Evolutionary conservation across 1,139 yeast species (phyloP).

Genomic region (Yamadazyma mexicana): DNA sequence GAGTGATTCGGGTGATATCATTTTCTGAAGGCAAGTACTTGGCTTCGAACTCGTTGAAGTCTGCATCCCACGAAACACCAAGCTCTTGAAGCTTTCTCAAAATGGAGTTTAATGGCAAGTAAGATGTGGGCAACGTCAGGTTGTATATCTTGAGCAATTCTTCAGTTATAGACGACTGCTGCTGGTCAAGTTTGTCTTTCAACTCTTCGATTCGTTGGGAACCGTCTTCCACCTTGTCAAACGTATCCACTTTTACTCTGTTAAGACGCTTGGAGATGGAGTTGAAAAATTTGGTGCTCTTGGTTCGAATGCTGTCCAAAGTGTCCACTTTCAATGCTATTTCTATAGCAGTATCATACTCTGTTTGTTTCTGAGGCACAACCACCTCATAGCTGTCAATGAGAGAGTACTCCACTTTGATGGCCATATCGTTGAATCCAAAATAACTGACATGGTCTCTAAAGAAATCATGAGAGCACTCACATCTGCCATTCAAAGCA

Average conservation of each 20-base stretch:
- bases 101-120: conserved; percentile 67
- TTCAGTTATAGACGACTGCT: conserved; percentile 44
- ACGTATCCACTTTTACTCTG: conserved; percentile 79
- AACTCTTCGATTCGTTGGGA: conserved; percentile 57
- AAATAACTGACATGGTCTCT: conserved; percentile 81
- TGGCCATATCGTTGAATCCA: conserved; percentile 77
- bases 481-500: conserved; percentile 18
- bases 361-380: conserved; percentile 71
- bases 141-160: conserved; percentile 56
- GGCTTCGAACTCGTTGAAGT: conserved; percentile 79
- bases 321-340: conserved; percentile 68
- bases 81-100: conserved; percentile 74
- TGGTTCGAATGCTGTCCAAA: conserved; percentile 52
- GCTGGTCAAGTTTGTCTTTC: conserved; percentile 52
- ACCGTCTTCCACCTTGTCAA: conserved; percentile 75
- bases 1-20: conserved; percentile 88
- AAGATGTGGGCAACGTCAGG: conserved; percentile 60
- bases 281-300: conserved; percentile 62
- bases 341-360: conserved; percentile 74
- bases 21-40: conserved; percentile 86
- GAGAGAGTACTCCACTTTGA: conserved; percentile 72
- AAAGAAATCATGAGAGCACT: conserved; percentile 77
- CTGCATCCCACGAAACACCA: conserved; percentile 86
- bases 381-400: conserved; percentile 77
- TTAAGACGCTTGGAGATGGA: conserved; percentile 72